Percentiles rank a stretch among this genome's conserved stretches.
Conservation (phyloP, 2,329 filamentous ascomycete species). For the Xylariomycetidae sp. region DNA sequence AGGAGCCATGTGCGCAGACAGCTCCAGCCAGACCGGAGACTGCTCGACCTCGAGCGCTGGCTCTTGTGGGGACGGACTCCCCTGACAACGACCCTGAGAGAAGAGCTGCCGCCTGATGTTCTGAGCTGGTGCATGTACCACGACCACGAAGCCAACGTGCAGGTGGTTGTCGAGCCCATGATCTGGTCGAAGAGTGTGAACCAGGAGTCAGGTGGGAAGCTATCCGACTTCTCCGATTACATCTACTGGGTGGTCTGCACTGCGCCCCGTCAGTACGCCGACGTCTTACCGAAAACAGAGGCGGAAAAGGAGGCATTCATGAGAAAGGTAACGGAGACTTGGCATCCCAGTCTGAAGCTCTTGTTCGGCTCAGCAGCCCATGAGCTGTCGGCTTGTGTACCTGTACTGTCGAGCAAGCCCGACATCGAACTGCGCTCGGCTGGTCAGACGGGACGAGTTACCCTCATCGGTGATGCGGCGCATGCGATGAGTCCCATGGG, state of each 20-base stretch:
- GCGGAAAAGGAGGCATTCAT: slow-evolving; percentile 19
- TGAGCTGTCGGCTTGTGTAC: slow-evolving; percentile 19
- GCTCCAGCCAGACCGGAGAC: slow-evolving; percentile 23
- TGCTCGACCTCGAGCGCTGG: slow-evolving; percentile 26
- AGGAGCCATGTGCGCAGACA: slow-evolving; percentile 25
- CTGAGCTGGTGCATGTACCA: slow-evolving; percentile 26
- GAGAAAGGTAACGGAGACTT: slow-evolving; percentile 12
- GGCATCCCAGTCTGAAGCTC: slow-evolving; percentile 22
- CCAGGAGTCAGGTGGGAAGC: slow-evolving; percentile 9
- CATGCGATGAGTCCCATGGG: slow-evolving; percentile 27
- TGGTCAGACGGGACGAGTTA: slow-evolving; percentile 12
- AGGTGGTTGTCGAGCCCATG: slow-evolving; percentile 23
- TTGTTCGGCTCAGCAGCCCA: slow-evolving; percentile 17
- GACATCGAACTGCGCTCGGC: slow-evolving; percentile 17
- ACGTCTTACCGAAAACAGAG: slow-evolving; percentile 15
- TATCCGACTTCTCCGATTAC: slow-evolving; percentile 22
- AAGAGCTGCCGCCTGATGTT: slow-evolving; percentile 13
- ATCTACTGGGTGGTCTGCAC: slow-evolving; percentile 24
- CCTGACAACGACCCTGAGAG: slow-evolving; percentile 17
- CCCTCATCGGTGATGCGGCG: slow-evolving; percentile 22
- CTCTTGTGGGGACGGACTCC: slow-evolving; percentile 26
- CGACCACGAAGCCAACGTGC: slow-evolving; percentile 21
- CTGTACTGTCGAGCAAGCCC: slow-evolving; percentile 24
- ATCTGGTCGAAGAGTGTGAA: slow-evolving; percentile 17
- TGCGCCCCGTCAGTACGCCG: slow-evolving; percentile 16